Evolutionary conservation across 352 stramenopile species (phyloP), one percentile per base, ranked within the genome.

Genomic region (Pythium periplocum): DNA sequence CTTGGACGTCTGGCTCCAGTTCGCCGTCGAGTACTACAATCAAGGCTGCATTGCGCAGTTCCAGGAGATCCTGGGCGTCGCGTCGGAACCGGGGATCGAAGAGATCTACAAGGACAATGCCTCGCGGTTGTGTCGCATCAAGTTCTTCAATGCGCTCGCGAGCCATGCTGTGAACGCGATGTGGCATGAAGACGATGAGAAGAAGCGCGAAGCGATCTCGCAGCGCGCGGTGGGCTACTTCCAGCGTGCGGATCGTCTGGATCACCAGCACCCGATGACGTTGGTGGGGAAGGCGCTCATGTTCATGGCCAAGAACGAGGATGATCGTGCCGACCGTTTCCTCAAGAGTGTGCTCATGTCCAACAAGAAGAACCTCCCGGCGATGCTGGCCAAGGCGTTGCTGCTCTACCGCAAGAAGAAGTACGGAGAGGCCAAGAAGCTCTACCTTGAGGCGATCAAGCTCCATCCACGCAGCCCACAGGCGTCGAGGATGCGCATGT

Each of bases 381-480:
- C 87, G 10, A 89, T 95, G 26, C 59, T 96, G 32, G 87, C 83
- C 45, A 88, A 90, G 51, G 84, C 88, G 35, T 57, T 94, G 75
- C 70, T 96, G 48, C 62, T 95, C 33, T 90, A 96, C 57, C 82
- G 87, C 49, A 86, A 86, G 50, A 95, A 93, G 48, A 92, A 96
- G 63, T 95, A 86, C 50, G 69, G 75, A 5, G 86, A 87, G n/a
- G 89, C 93, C 36, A 96, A 96, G 66, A 91, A 96, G 51, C 70
- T 96, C 31, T 98, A 98, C 62, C 74, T 93, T 17, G 85, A 97
- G 38, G 96, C 95, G 0, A 98, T 99, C 55, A 90, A 89, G 57
- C 60, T 97, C 41, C 96, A 98, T 59, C 95, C 96, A 12, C 69
- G 80, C 44, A 96, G 86, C 43, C 87, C 90, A n/a, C 83, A 94